Conservation (phyloP, 2,329 filamentous ascomycete genomes). For the Colletotrichum eremochloae region DNA sequence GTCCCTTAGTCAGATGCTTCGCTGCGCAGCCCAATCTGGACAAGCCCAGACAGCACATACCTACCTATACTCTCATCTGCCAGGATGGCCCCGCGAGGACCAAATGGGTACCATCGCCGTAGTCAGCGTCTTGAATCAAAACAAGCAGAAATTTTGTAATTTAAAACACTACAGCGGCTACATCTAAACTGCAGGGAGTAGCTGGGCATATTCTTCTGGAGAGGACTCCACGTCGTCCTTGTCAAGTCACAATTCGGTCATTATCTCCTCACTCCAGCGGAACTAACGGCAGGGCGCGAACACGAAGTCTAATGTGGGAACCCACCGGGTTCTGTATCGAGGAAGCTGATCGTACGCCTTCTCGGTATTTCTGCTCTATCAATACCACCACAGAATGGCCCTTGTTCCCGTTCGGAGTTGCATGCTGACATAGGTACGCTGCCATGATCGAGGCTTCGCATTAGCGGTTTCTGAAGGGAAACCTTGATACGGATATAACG, state of each 20-base stretch:
- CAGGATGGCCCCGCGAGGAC: slow-evolving; percentile 6
- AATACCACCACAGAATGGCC: slow-evolving; percentile 2
- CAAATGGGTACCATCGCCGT: slow-evolving; percentile 13
- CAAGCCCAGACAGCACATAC: neutral
- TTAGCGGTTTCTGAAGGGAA: slow-evolving; percentile 2
- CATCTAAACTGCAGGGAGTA: slow-evolving; percentile 13
- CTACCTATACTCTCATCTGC: neutral
- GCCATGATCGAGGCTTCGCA: neutral
- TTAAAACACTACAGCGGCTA: slow-evolving; percentile 2
- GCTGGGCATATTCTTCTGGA: slow-evolving; percentile 1
- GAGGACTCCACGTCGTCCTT: slow-evolving; percentile 21
- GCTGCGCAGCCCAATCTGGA: slow-evolving; percentile 3
- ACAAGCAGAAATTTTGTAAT: neutral
- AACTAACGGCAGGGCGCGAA: slow-evolving; percentile 7
- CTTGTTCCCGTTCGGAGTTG: slow-evolving; percentile 9
- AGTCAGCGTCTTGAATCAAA: slow-evolving; percentile 29
- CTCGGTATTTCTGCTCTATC: neutral
- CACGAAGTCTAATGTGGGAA: slow-evolving; percentile 7
- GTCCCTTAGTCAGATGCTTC: slow-evolving; percentile 5
- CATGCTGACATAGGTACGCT: slow-evolving; percentile 1
- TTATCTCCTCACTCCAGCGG: slow-evolving; percentile 7
- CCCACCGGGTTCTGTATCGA: slow-evolving; percentile 11
- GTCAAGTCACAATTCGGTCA: slow-evolving; percentile 28
- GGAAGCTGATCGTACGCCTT: neutral
- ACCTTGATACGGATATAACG: neutral